Evolutionary conservation across 2,329 filamentous ascomycete species (phyloP).

Genomic region (Neobulgaria alba): DNA sequence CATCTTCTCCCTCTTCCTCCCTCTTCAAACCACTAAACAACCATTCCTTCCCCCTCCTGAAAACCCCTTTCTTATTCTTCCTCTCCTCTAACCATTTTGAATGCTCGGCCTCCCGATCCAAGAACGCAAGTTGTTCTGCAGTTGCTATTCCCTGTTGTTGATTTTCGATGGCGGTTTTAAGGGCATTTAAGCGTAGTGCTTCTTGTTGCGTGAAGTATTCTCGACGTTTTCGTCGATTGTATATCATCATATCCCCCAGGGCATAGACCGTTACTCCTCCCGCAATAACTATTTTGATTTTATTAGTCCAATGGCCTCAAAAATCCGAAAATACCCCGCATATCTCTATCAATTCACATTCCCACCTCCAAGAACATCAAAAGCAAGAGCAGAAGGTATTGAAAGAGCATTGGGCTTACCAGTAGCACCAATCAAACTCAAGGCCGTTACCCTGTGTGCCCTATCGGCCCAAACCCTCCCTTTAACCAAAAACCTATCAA

Average conservation of each 20-base stretch:
- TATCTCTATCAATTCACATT: too few species aligned
- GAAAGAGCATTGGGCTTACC: slow-evolving; percentile 25
- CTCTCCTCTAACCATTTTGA: slow-evolving; percentile 16
- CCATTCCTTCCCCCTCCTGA: slow-evolving; percentile 23
- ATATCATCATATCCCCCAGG: slow-evolving; percentile 55
- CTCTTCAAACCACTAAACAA: slow-evolving; percentile 29
- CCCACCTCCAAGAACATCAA: too few species aligned
- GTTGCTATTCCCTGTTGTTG: slow-evolving; percentile 35
- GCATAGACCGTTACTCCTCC: slow-evolving; percentile 55
- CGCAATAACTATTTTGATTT: slow-evolving; percentile 39
- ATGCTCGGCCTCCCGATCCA: slow-evolving; percentile 49
- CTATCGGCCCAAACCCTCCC: slow-evolving; percentile 31
- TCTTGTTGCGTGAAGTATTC: slow-evolving; percentile 48
- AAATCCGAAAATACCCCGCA: background rate
- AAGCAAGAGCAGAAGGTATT: background rate
- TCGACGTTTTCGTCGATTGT: slow-evolving; percentile 55
- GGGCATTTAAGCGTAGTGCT: slow-evolving; percentile 35
- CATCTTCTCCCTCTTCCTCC: slow-evolving; percentile 22
- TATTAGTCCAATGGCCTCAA: background rate
- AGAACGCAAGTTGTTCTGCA: slow-evolving; percentile 41
- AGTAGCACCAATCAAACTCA: slow-evolving; percentile 29
- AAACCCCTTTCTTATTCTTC: slow-evolving; percentile 22
- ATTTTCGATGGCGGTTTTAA: slow-evolving; percentile 36
- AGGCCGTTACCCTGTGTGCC: slow-evolving; percentile 28
- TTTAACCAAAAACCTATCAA: slow-evolving; percentile 26